Evolutionary conservation across 495 filamentous ascomycete species (phyloP), one percentile per base, ranked within the genome.

Genomic region (Daldinia bambusicola): DNA sequence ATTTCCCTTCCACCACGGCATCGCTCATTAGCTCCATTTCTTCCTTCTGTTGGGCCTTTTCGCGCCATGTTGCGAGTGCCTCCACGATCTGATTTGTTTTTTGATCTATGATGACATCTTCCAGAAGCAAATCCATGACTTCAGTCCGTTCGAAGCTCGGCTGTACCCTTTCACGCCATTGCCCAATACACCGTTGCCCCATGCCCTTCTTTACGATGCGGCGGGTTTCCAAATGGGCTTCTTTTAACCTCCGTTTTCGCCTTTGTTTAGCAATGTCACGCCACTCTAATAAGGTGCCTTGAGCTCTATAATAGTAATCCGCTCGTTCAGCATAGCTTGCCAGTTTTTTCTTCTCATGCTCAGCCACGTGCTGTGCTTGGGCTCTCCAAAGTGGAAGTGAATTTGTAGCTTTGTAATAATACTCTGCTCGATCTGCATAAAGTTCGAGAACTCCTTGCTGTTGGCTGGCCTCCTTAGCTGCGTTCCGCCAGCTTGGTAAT

Each of bases 11-110:
- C 8, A 85, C 72, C 67, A 83, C 72, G 34, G 20, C 55, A 22
- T 76, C 74, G 36, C 70, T 69, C 30, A 55, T 71, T 4, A 41
- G 13, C 4, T 31, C 64, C 62, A 73, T 69, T 52, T 72, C 58
- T 13, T 14, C 37, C 37, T 55, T 66, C 63, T 76, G 67, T 16
- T 41, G 66, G 36, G 75, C 71, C 30, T 26, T 83, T 59, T 82
- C 75, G 32, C 84, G 80, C 74, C 85, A 80, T 13, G 82, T 75
- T 7, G 78, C 69, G 20, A 83, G 75, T 14, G 86, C 86, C 64
- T 88, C 65, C 20, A 60, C 36, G 38, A 16, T 43, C 32, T 69
- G 70, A 36, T 56, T 57, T 66, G 63, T 76, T 67, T 74, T 74
- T 52, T 67, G 68, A 20, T 77, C 69, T 40, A 45, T 55, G 32